A percentile compares a stretch with the other conserved stretches of the same genome.
Conservation (phyloP, 73 alveolate species). For the Tetrahymena elliotti region DNA sequence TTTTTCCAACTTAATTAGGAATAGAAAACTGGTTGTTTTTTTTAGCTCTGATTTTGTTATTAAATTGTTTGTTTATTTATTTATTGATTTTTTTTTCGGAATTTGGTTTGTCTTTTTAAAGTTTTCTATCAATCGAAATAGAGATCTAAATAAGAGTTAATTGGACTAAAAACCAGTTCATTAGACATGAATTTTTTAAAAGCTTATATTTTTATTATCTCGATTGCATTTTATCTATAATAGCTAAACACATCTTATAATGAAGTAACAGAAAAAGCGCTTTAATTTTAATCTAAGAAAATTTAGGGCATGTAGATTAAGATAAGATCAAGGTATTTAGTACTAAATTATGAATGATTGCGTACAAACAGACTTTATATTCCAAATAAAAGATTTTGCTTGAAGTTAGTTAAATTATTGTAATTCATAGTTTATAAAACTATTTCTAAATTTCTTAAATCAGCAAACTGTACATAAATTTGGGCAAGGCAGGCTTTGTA, state of each 20-base stretch:
- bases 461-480: background rate
- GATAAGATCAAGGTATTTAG: background rate
- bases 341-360: background rate
- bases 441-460: background rate
- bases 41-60: no score
- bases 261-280: background rate
- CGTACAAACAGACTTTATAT: background rate
- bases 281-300: background rate
- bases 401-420: background rate
- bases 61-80: background rate
- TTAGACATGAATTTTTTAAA: background rate
- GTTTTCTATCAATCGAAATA: background rate
- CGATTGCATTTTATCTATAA: background rate
- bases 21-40: no score
- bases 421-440: background rate
- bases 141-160: background rate
- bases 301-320: background rate
- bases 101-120: background rate
- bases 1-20: no score
- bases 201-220: background rate
- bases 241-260: background rate
- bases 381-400: background rate
- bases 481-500: background rate
- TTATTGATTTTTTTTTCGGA: background rate
- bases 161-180: background rate